phyloP scores from a whole-genome alignment of 2,329 filamentous ascomycete genomes.

The Botryosphaeria agaves region DNA sequence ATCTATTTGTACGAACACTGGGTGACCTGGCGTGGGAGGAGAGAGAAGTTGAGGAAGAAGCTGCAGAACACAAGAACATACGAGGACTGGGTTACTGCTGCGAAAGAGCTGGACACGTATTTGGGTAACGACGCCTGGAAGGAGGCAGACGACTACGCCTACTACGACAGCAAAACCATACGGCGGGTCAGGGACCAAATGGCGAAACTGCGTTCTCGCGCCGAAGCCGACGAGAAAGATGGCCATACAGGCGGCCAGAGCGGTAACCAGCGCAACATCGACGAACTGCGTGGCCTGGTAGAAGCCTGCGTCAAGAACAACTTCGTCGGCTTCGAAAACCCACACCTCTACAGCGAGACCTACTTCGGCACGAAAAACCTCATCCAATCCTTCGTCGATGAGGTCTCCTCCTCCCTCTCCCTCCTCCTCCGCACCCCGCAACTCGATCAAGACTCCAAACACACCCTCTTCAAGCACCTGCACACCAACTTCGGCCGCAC shows the following conservation, averaged over 20 bases:
- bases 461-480: constrained; percentile 69
- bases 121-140: constrained; percentile 72
- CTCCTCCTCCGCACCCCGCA: constrained; percentile 52
- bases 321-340: constrained; percentile 88
- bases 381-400: constrained; percentile 79
- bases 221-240: constrained; percentile 38
- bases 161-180: constrained; percentile 83
- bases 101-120: constrained; percentile 61
- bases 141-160: constrained; percentile 50
- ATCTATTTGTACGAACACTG: constrained; percentile 87
- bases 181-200: constrained; percentile 62
- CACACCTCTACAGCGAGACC: constrained; percentile 87
- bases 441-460: constrained; percentile 56
- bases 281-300: constrained; percentile 60
- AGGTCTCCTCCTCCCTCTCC: constrained; percentile 52
- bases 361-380: constrained; percentile 96
- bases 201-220: constrained; percentile 37
- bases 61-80: constrained; percentile 61
- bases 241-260: constrained; percentile 24
- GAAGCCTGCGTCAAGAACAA: constrained; percentile 96
- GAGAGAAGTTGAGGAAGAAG: constrained; percentile 52
- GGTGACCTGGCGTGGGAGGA: constrained; percentile 70
- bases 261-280: constrained; percentile 24
- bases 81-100: constrained; percentile 65
- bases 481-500: constrained; percentile 85